Percentiles rank a stretch among this genome's conserved stretches.
Conservation (phyloP, 768 basidiomycete species). For the Russula brevipes region DNA sequence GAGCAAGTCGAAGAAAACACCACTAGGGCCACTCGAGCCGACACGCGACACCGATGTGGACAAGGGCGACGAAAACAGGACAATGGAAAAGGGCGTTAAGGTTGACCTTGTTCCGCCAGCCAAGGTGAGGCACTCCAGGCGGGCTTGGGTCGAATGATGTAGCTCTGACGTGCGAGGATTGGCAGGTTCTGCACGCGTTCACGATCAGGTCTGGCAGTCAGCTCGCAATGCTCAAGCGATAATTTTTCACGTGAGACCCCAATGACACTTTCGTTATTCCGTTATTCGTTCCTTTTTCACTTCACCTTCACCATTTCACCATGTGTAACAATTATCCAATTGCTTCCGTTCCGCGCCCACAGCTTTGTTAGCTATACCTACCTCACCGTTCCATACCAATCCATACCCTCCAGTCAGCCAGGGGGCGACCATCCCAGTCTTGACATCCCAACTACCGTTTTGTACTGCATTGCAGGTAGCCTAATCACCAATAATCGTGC, state of each 20-base stretch:
- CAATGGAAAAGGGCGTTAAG: not conserved
- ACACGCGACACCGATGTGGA: not conserved
- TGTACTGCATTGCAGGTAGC: slow-evolving; percentile 6
- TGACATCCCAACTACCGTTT: slow-evolving; percentile 2
- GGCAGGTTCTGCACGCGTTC: slow-evolving; percentile 7
- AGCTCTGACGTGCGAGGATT: not conserved
- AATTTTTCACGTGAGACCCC: not conserved
- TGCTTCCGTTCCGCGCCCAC: not conserved
- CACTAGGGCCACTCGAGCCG: too few species aligned
- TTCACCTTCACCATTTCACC: too few species aligned
- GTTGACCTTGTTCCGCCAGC: not conserved
- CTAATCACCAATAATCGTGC: slow-evolving; percentile 2
- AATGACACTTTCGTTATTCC: too few species aligned
- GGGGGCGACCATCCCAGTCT: not conserved
- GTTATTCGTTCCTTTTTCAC: too few species aligned
- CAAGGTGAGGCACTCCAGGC: not conserved
- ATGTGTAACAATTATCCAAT: not conserved
- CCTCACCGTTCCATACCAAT: not conserved
- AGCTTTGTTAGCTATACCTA: slow-evolving; percentile 9
- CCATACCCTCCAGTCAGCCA: not conserved
- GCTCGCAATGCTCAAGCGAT: slow-evolving; percentile 5
- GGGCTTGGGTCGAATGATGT: not conserved
- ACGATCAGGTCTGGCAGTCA: slow-evolving; percentile 16
- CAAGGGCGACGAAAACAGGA: not conserved
- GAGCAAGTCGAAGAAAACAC: too few species aligned